phyloP scores from a whole-genome alignment of 1,139 yeast genomes.

The Lodderomyces oxycetoniae region DNA sequence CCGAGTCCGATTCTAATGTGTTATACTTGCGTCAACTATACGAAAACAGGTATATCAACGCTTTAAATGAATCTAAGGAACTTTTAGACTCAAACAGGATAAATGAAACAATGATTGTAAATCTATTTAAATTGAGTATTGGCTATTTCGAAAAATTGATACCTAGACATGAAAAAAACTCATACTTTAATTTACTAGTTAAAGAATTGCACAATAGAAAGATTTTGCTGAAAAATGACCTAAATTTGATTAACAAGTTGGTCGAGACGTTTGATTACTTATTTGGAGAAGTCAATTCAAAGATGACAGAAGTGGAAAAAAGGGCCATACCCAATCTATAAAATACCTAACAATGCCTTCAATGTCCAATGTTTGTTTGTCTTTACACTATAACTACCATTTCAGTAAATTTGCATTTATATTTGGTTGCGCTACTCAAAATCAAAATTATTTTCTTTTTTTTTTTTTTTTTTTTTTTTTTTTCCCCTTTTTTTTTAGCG shows the following conservation, averaged over 20 bases:
- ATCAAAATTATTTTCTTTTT: too few species aligned
- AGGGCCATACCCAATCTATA: not conserved
- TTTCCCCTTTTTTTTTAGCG: too few species aligned
- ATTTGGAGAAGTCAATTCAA: constrained; percentile 1
- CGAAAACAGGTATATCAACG: constrained; percentile 8
- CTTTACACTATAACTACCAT: too few species aligned
- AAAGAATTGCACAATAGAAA: constrained; percentile 9
- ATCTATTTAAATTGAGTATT: constrained; percentile 5
- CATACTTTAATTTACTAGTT: constrained; percentile 6
- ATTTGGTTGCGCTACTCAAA: too few species aligned
- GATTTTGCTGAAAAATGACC: constrained; percentile 6
- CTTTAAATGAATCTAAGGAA: constrained; percentile 7
- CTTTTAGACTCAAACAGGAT: constrained; percentile 9
- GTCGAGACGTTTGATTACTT: constrained; percentile 3
- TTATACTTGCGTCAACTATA: constrained; percentile 8
- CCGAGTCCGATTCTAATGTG: not conserved
- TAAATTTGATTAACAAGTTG: constrained; percentile 6
- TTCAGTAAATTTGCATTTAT: too few species aligned
- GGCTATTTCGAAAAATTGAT: constrained; percentile 6
- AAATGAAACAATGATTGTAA: constrained; percentile 2
- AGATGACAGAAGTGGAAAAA: constrained; percentile 3
- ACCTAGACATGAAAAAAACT: constrained; percentile 6
- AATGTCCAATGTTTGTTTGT: too few species aligned
- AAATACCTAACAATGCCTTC: too few species aligned
- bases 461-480: too few species aligned